Conservation (phyloP, 257 asterid genomes). For the Rhazya stricta region DNA sequence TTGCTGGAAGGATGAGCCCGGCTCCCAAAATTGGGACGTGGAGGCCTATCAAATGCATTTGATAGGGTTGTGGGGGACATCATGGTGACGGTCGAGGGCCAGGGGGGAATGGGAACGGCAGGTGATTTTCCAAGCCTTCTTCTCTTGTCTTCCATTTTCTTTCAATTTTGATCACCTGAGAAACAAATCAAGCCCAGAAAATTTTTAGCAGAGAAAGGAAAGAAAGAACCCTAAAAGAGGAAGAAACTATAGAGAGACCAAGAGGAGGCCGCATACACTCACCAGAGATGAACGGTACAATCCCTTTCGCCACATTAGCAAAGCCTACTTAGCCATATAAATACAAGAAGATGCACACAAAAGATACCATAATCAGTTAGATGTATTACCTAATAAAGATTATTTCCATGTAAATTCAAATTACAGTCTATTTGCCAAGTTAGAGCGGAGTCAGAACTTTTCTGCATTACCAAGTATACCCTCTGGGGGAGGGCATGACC, state of each 20-base stretch:
- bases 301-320: background rate
- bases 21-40: background rate
- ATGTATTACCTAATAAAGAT: background rate
- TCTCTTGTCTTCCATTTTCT: background rate
- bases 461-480: background rate
- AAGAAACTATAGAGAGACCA: too few relatives aligned
- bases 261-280: background rate
- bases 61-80: background rate
- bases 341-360: background rate
- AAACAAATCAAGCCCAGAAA: background rate
- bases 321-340: background rate
- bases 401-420: background rate
- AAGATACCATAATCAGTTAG: background rate
- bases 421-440: background rate
- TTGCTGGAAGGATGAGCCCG: background rate
- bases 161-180: background rate
- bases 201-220: background rate
- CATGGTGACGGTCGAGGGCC: background rate
- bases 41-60: background rate
- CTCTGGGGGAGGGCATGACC: background rate
- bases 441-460: too few relatives aligned
- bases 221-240: background rate
- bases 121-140: background rate
- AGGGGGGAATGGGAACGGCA: background rate
- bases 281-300: background rate